phyloP scores from a whole-genome alignment of 2,329 filamentous ascomycete genomes.

The Tolypocladium cylindrosporum region DNA sequence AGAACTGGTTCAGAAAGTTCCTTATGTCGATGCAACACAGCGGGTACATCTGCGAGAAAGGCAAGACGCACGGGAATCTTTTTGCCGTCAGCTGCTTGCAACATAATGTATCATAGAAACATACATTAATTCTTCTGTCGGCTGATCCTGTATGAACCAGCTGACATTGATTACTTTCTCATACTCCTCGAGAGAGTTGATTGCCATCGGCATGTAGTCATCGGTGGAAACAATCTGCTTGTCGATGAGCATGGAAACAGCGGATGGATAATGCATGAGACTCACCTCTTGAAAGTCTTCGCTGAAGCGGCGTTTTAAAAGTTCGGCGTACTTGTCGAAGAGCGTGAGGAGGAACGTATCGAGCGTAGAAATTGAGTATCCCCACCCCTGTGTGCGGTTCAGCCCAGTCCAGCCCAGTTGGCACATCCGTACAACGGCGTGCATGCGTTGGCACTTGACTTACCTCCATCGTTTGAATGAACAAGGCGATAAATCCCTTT shows the following conservation, averaged over 20 bases:
- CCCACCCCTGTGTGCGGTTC: conserved; percentile 79
- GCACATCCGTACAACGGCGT: not conserved
- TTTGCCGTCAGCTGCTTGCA: conserved; percentile 2
- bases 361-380: conserved; percentile 71
- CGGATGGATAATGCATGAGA: not conserved
- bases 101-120: conserved; percentile 15
- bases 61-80: conserved; percentile 88
- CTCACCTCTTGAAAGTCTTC: conserved; percentile 86
- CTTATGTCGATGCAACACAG: conserved; percentile 96
- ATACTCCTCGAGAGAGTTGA: conserved; percentile 82
- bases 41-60: conserved; percentile 98
- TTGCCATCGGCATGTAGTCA: conserved; percentile 99
- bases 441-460: conserved; percentile 36
- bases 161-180: conserved; percentile 92
- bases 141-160: conserved; percentile 85
- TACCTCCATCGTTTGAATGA: conserved; percentile 97
- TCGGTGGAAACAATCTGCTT: conserved; percentile 68
- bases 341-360: conserved; percentile 79
- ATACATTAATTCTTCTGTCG: conserved; percentile 64
- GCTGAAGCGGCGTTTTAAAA: conserved; percentile 84
- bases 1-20: conserved; percentile 96
- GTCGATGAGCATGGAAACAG: not conserved
- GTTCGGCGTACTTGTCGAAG: conserved; percentile 87
- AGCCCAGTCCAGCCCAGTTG: conserved; percentile 31
- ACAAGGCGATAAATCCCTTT: conserved; percentile 84